A percentile compares a stretch with the other conserved stretches of the same genome.
Evolutionary conservation across 441 rosid genomes (phyloP).

Genomic region (Erodium texanum): DNA sequence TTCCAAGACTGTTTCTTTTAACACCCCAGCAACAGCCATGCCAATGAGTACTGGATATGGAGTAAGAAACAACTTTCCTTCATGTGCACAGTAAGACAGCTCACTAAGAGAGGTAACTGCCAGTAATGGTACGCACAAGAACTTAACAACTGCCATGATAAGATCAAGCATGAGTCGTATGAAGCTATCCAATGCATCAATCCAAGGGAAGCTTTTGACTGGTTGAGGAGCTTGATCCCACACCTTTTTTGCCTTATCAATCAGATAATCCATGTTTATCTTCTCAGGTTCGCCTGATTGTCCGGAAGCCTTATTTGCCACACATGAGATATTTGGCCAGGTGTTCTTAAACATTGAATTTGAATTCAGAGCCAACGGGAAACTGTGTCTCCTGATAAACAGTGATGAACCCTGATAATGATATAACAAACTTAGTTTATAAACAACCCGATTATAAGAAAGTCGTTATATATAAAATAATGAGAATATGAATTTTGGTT

Average conservation of each 20-base stretch:
- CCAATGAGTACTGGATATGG: conserved; percentile 70
- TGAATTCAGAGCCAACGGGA: conserved; percentile 18
- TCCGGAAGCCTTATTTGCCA: conserved; percentile 52
- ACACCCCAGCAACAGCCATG: conserved; percentile 41
- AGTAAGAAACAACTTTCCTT: conserved; percentile 55
- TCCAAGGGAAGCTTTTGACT: conserved; percentile 78
- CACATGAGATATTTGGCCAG: conserved; percentile 37
- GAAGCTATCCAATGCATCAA: conserved; percentile 53
- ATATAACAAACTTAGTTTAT: conserved; percentile 9
- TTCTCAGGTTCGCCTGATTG: conserved; percentile 56
- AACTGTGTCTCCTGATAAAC: conserved; percentile 18
- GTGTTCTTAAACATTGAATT: conserved; percentile 20
- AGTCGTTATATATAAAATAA: neutral
- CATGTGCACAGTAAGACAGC: conserved; percentile 91
- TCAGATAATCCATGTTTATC: conserved; percentile 34
- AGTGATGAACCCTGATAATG: conserved; percentile 34
- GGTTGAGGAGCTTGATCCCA: conserved; percentile 66
- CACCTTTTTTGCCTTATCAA: conserved; percentile 39
- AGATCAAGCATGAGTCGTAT: conserved; percentile 66
- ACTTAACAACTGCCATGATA: conserved; percentile 47
- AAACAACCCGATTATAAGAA: neutral
- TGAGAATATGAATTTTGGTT: neutral
- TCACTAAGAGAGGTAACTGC: conserved; percentile 71
- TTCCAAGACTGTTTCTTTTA: conserved; percentile 50
- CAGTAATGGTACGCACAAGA: conserved; percentile 53